Base-by-base conservation (phyloP, 1,284 basidiomycete genomes). In the Puccinia novopanici region DNA sequence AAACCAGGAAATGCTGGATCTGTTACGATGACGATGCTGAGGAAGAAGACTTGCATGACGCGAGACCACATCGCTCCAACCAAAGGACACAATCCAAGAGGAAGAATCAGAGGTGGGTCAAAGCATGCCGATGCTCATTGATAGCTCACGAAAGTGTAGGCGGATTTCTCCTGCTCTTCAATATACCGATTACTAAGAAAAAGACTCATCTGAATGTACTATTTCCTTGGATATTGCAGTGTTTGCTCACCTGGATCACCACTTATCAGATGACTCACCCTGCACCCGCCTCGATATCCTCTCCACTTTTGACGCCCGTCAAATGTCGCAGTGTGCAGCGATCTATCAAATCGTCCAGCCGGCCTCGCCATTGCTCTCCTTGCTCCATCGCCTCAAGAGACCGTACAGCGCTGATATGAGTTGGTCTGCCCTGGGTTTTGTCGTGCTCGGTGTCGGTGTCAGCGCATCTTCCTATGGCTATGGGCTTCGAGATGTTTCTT, bases 171-270 rank as follows among this genome's bases (percentile, higher is more conserved):
- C 65, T 57, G 22, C 17, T 34, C 19, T 54, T 37, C 12, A 15
- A 30, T 34, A 6, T 45, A 34, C 52, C n/a, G 24, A 48, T 6
- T 10, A 37, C 34, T 34, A 34, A 34, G 34, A 8, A 50, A 50
- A 45, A 65, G 17, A 45, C 27, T 34, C 19, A 40, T 75, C 19
- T 30, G 5, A 15, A 24, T 45, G n/a, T 30, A 5, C 4, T 63
- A 37, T 15, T 34, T 1, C 54, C 37, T 45, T 34, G 34, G 42
- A 27, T 75, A 34, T 34, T 34, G 30, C n/a, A 80, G 78, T 80
- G 78, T 65, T 45, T 80, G 34, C 59, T 80, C 13, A 65, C 78
- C n/a, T 80, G 78, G 78, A 73, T 80, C 19, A 74, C 78, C 27
- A 73, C 78, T 45, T 80, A 79, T 55, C 78, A 80, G 67, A 40